Conservation (phyloP, 2,329 filamentous ascomycete genomes). For the Dactylonectria estremocensis region DNA sequence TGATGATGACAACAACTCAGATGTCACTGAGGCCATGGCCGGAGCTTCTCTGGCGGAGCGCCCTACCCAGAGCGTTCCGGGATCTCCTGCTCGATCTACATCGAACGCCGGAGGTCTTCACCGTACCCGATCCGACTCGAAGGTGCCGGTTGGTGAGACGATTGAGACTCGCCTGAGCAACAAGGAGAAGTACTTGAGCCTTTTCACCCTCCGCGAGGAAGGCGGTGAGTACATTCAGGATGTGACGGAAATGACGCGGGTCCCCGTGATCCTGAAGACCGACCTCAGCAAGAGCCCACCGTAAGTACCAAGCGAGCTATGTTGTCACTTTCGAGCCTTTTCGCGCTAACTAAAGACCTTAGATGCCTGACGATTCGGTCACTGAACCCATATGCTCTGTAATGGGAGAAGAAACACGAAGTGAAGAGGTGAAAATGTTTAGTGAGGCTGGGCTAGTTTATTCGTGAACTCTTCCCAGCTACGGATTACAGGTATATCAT, state of each 20-base stretch:
- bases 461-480: slow-evolving; percentile 7
- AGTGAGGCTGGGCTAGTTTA: slow-evolving; percentile 20
- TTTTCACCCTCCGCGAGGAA: slow-evolving; percentile 92
- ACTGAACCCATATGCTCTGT: slow-evolving; percentile 83
- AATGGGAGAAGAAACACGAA: slow-evolving; percentile 39
- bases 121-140: slow-evolving; percentile 94
- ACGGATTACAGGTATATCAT: slow-evolving; percentile 28
- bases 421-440: slow-evolving; percentile 26
- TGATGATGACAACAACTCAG: slow-evolving; percentile 88
- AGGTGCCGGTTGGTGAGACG: slow-evolving; percentile 81
- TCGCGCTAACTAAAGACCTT: slow-evolving; percentile 41
- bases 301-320: slow-evolving; percentile 78
- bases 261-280: slow-evolving; percentile 98
- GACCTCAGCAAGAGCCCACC: slow-evolving; percentile 99
- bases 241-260: slow-evolving; percentile 96
- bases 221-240: slow-evolving; percentile 98
- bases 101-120: slow-evolving; percentile 79
- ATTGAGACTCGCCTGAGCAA: slow-evolving; percentile 86
- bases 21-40: slow-evolving; percentile 91
- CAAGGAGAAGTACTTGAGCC: slow-evolving; percentile 95
- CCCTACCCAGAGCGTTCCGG: slow-evolving; percentile 94
- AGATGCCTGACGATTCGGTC: slow-evolving; percentile 89
- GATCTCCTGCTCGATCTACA: slow-evolving; percentile 86
- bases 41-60: slow-evolving; percentile 92
- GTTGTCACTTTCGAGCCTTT: not conserved